Base-by-base conservation (phyloP, 768 basidiomycete genomes). In the Gloeophyllum trabeum region DNA sequence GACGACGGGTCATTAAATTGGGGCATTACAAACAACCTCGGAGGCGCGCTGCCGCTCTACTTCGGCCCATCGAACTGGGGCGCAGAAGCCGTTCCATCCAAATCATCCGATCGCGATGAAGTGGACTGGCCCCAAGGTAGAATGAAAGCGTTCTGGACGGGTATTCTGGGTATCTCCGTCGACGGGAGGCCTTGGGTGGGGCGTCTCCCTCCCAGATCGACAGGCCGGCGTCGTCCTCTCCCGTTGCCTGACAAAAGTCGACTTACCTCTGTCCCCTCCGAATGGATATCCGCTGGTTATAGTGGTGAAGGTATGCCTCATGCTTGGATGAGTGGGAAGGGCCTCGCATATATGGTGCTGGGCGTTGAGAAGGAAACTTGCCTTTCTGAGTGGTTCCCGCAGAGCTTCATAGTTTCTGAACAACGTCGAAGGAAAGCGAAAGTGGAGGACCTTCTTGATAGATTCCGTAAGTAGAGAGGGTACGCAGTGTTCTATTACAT, bases 251-350 rank as follows among this genome's bases (percentile, higher is more conserved):
- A 39, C 16, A 39, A 38, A 21, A 43, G 10, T 5, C 18, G 43
- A 46, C 39, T 35, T 36, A 43, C 28, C 14, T 55, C 56, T 2
- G 61, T 65, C 2, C 43, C 77, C 0, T 81, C 80, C 14, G 82
- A 85, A 54, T 84, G 82, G 83, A 67, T 84, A 13, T 63, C 75
- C 13, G 81, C 77, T 10, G 82, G 80, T 3, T 85, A 78, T 52
- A 66, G 70, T 0, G 82, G 82, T 1, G 82, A 86, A 48, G 82
- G 82, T 1, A 82, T 83, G 81, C 73, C 72, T 3, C 72, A 81
- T 47, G 79, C 76, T 0, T 82, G 80, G 79, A 53, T 77, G 55
- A 67, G 75, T 43, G 71, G 75, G 3, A 66, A 68, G 43, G 76
- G 74, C 5, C 54, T 81, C 16, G 80, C 76, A 7, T 49, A 61